These are phyloP conservation scores for Eucalyptus erythrocorys DNA, from an alignment of 345 rosid species.

Conservation along the genomic window DNA sequence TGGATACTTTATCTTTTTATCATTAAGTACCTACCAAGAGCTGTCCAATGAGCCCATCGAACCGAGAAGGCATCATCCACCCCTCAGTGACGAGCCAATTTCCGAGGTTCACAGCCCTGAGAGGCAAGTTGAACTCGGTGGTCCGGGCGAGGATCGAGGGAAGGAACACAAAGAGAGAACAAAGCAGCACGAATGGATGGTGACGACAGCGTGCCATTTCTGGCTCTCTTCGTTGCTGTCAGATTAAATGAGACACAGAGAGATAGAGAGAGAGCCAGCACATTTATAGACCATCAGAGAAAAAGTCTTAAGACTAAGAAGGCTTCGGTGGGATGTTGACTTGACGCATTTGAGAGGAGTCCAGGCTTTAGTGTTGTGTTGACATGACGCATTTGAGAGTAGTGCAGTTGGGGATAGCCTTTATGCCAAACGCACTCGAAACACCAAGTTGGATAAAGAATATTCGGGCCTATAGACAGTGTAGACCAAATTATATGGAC, in stretches of 20 bases:
- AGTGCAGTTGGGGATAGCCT: neutral
- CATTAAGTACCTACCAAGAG: neutral
- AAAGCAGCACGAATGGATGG: neutral
- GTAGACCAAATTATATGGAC: neutral
- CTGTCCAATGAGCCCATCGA: neutral
- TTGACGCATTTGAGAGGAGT: neutral
- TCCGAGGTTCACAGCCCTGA: constrained; percentile 4
- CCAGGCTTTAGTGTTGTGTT: neutral
- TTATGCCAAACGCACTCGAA: neutral
- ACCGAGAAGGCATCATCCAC: neutral
- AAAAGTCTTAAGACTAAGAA: neutral
- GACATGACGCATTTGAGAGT: neutral
- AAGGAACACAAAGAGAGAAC: neutral
- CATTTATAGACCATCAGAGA: neutral
- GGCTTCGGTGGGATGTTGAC: neutral
- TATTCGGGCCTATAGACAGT: neutral
- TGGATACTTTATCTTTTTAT: neutral
- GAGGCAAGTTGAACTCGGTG: neutral
- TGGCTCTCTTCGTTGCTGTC: neutral
- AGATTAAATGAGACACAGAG: neutral
- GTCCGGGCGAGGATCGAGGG: neutral
- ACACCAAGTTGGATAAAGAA: neutral
- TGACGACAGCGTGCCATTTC: neutral
- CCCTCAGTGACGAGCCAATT: constrained; percentile 11
- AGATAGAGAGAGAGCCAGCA: neutral